Base-by-base conservation (phyloP, 441 rosid genomes). In the Jatropha podagrica region DNA sequence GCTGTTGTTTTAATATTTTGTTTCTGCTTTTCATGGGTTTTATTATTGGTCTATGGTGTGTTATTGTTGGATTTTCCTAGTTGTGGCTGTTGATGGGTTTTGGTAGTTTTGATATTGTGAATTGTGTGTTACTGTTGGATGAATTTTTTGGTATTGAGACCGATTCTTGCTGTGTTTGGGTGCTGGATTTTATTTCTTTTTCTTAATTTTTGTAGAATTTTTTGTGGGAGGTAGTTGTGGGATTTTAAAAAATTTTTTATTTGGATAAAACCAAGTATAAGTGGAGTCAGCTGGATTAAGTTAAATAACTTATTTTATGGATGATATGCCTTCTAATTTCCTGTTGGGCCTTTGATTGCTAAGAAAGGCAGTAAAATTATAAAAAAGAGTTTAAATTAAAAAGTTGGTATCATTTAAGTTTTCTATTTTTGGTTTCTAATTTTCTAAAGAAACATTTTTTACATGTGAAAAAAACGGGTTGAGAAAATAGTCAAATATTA, bases 41-140 rank as follows among this genome's bases (percentile, higher is more conserved):
- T 51, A 9, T 46, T 32, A 15, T 10, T 46, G 48, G 10, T 72
- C 75, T 84, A 74, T 77, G 81, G 67, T 80, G 56, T 71, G 81
- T 78, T 52, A 69, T 26, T 54, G 59, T 41, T 73, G 37, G 68
- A 17, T 42, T 59, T 75, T 26, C 58, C 12, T 63, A 7, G 55
- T 15, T 54, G 61, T 66, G 48, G 27, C 49, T 37, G 51, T 68
- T 44, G 23, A 20, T 37, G 60, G 64, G 74, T 51, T 44, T 69
- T 32, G 18, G 23, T 75, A 10, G 14, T 37, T 51, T 68, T 48
- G 52, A 70, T 60, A 27, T 51, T 42, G 38, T 51, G 32, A 15
- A 41, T 66, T 66, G 2, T n/a, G 69, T 38, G 51, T 65, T 65
- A 38, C 13, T 46, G 14, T 71, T 71, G 40, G 20, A 40, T 14